Conservation (phyloP, 371 early-diverging fungal species). For the Dinochytrium kinnereticum region DNA sequence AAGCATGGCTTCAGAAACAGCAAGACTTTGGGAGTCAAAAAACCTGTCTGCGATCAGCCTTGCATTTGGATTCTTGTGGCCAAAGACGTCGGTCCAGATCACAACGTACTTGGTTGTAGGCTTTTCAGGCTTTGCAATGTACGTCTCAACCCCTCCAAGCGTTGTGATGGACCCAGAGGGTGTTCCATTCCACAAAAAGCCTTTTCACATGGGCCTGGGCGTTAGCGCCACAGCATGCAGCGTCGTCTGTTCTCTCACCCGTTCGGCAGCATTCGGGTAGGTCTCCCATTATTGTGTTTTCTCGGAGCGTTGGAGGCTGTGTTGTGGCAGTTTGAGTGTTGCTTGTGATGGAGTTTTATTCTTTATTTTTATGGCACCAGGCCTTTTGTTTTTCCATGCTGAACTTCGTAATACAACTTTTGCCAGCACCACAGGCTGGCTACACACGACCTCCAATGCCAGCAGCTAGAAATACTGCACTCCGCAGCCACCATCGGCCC, state of each 20-base stretch:
- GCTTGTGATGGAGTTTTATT: too few relatives aligned
- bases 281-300: neutral
- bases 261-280: conserved; percentile 13
- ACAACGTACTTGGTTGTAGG: conserved; percentile 18
- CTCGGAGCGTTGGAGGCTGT: too few relatives aligned
- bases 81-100: conserved; percentile 28
- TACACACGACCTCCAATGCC: too few relatives aligned
- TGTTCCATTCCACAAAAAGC: conserved; percentile 22
- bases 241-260: neutral
- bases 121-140: conserved; percentile 25
- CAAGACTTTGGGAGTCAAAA: too few relatives aligned
- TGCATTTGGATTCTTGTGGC: conserved; percentile 7
- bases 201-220: neutral
- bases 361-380: too few relatives aligned
- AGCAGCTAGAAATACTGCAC: too few relatives aligned
- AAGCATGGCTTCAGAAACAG: too few relatives aligned
- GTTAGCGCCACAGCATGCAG: neutral
- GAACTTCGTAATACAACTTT: too few relatives aligned
- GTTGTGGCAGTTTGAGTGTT: too few relatives aligned
- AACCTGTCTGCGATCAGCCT: conserved; percentile 9
- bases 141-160: conserved; percentile 27
- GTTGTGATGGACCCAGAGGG: conserved; percentile 25
- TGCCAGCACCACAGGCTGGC: too few relatives aligned
- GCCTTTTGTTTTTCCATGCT: too few relatives aligned
- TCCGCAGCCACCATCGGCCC: too few relatives aligned